Conservation (phyloP, 306 rosid genomes). For the Sindora glabra region DNA sequence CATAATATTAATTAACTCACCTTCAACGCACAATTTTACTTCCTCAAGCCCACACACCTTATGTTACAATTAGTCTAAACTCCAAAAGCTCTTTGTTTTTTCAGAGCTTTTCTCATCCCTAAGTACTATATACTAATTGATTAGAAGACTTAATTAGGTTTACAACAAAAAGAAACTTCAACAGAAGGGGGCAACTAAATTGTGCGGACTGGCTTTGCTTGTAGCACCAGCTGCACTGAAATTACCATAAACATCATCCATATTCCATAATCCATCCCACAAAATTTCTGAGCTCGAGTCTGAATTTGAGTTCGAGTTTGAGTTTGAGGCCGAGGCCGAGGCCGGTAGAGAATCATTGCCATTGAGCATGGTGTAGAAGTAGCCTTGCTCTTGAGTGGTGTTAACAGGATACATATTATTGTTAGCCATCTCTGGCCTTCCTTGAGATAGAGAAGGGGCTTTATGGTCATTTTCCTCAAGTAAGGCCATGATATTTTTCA, state of each 20-base stretch:
- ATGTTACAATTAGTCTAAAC: conserved; percentile 11
- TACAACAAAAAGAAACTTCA: conserved; percentile 1
- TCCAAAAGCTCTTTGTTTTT: conserved; percentile 25
- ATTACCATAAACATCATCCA: conserved; percentile 59
- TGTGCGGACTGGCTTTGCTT: conserved; percentile 37
- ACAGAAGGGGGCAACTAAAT: conserved; percentile 59
- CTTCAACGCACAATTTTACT: conserved; percentile 15
- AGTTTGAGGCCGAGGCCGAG: no score
- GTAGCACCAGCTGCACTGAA: conserved; percentile 37
- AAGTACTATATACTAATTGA: neutral
- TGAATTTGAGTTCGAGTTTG: no score
- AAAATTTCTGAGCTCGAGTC: conserved; percentile 30
- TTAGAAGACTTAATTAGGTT: neutral
- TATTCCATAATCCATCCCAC: conserved; percentile 74
- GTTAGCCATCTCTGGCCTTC: conserved; percentile 34
- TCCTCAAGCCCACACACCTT: conserved; percentile 29
- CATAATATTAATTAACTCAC: neutral
- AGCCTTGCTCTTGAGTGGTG: conserved; percentile 36
- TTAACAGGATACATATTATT: conserved; percentile 24
- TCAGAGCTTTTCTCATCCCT: conserved; percentile 17
- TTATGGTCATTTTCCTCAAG: conserved; percentile 44
- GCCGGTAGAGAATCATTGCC: conserved; percentile 27
- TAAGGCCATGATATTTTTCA: conserved; percentile 48
- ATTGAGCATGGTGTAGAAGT: conserved; percentile 34
- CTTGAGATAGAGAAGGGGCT: conserved; percentile 26